Base-by-base conservation (phyloP, 805 yeast species). In the Ogataea nonfermentans region DNA sequence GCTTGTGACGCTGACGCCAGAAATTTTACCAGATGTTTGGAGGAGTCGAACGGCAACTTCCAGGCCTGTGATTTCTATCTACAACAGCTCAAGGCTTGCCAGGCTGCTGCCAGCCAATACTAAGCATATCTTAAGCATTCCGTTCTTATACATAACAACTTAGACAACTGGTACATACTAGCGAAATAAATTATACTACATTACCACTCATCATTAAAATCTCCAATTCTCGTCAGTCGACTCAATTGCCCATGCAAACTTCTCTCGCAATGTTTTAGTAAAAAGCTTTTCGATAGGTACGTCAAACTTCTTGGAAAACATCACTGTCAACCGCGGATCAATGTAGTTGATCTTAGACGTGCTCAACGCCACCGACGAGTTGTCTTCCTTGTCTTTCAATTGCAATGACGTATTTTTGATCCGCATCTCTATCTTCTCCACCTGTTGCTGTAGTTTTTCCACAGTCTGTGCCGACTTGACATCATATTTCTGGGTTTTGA, bases 11-110 rank as follows among this genome's bases (percentile, higher is more conserved):
- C 74, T 34, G 97, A 89, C 62, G 98, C 99, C 40, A 84, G 93
- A 73, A 80, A 78, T 68, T 88, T 93, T 73, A 91, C 99, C 52
- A 84, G 86, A 73, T 93, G 99, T 74, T 73, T 93, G 61, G 93
- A 84, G 60, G 96, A 88, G 55, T 88, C 93, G 70, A 72, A 75
- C 52, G 99, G 99, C 55, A 89, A 93, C 78, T 85, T 87, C 87
- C 96, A 90, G 70, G 82, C 85, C 53, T 93, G 99, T 71, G 97
- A 90, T 61, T 93, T 78, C 78, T 93, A 93, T 70, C 75, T 93
- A 69, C 97, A 93, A 71, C 97, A 91, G 72, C 81, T 93, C 66
- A 91, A 86, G 73, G 95, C 97, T 14, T 93, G 99, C 69, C 97
- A 93, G 71, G 88, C 85, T 67, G 96, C 96, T 55, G 74, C 96